Conservation (phyloP, 305 asterid genomes). For the Solanum chacoense region DNA sequence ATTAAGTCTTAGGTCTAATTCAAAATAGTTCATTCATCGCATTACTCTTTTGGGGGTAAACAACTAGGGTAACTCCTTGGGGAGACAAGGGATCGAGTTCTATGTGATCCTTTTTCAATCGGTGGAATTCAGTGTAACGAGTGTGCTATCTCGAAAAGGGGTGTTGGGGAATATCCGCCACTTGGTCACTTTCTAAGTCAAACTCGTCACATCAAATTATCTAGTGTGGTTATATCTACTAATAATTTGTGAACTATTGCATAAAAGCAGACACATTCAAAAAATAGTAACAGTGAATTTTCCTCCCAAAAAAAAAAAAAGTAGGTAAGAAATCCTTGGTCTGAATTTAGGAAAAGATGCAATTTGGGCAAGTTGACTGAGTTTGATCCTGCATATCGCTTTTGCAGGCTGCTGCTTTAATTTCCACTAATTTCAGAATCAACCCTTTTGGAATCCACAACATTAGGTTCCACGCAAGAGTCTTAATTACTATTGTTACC, state of each 20-base stretch:
- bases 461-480: background rate
- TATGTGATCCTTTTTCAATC: background rate
- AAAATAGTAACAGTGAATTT: background rate
- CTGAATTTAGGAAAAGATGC: background rate
- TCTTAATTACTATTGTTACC: background rate
- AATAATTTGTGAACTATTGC: background rate
- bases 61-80: background rate
- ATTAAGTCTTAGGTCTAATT: too few species aligned
- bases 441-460: background rate
- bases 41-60: background rate
- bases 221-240: background rate
- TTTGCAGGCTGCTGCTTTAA: background rate
- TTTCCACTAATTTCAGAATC: background rate
- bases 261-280: background rate
- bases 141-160: background rate
- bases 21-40: accelerated
- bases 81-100: background rate
- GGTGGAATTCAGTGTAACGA: background rate
- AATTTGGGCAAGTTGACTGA: background rate
- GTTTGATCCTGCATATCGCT: background rate
- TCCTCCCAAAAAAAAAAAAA: background rate
- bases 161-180: background rate
- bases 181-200: background rate
- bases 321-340: background rate
- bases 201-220: background rate